phyloP scores from a whole-genome alignment of 2,329 filamentous ascomycete genomes.

The Fusarium brachygibbosum region DNA sequence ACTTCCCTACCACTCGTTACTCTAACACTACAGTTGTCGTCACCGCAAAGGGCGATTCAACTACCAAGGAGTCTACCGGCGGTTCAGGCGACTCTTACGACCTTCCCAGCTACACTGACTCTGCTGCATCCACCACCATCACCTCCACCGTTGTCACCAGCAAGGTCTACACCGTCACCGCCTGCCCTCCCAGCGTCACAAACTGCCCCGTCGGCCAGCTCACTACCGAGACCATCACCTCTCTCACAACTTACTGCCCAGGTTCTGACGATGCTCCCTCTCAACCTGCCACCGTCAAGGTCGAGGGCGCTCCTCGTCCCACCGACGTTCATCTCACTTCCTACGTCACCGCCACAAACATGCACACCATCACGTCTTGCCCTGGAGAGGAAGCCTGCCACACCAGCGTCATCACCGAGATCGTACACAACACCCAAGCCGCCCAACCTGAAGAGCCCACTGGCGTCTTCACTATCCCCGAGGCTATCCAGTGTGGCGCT shows the following conservation, averaged over 20 bases:
- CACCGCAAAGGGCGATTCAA: constrained; percentile 5
- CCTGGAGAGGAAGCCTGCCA: constrained; percentile 58
- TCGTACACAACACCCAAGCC: constrained; percentile 43
- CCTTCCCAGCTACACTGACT: constrained; percentile 25
- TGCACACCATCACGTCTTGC: constrained; percentile 71
- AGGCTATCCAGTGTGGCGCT: constrained; percentile 48
- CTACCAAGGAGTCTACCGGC: constrained; percentile 13
- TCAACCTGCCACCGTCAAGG: not conserved
- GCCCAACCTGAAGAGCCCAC: constrained; percentile 48
- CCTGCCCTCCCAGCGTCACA: constrained; percentile 49
- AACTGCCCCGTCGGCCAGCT: constrained; percentile 50
- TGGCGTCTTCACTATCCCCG: constrained; percentile 49
- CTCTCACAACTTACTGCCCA: constrained; percentile 57
- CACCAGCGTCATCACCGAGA: constrained; percentile 45
- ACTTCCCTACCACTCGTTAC: constrained; percentile 35
- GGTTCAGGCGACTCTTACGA: constrained; percentile 13
- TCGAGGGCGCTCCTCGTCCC: constrained; percentile 11
- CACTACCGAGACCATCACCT: constrained; percentile 48
- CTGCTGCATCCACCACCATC: constrained; percentile 25
- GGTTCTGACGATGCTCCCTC: constrained; percentile 10
- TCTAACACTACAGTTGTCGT: constrained; percentile 31
- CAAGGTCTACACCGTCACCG: constrained; percentile 51
- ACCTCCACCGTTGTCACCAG: constrained; percentile 51
- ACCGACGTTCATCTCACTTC: constrained; percentile 46
- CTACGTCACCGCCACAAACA: constrained; percentile 66